phyloP scores from a whole-genome alignment of 2,329 filamentous ascomycete genomes.

The Myrmaecium sp. region DNA sequence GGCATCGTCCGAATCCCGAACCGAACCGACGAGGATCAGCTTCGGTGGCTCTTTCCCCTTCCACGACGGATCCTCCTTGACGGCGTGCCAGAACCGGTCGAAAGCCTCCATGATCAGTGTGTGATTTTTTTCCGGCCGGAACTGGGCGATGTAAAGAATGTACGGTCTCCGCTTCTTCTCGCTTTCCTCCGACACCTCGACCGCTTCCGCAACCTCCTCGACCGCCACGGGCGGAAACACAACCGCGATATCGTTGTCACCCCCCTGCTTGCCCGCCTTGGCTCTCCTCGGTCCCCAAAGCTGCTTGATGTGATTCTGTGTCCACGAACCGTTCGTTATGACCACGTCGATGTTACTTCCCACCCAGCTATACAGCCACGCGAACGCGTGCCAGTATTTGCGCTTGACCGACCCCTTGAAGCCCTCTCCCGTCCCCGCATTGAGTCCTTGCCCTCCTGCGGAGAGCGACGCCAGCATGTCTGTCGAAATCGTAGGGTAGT shows the following conservation, averaged over 20 bases:
- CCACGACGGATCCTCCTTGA: conserved; percentile 37
- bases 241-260: conserved; percentile 46
- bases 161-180: conserved; percentile 53
- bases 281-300: conserved; percentile 8
- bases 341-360: conserved; percentile 78
- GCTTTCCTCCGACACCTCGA: conserved; percentile 52
- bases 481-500: conserved; percentile 95
- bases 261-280: too few species aligned
- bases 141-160: conserved; percentile 89
- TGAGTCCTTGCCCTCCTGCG: conserved; percentile 47
- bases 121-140: conserved; percentile 95
- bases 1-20: conserved; percentile 68
- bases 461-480: conserved; percentile 78
- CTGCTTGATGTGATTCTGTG: conserved; percentile 51
- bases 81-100: too few species aligned
- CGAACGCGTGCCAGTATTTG: conserved; percentile 76
- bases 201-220: conserved; percentile 57
- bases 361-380: conserved; percentile 62
- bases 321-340: conserved; percentile 97
- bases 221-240: conserved; percentile 91
- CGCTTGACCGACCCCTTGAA: conserved; percentile 54
- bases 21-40: conserved; percentile 76
- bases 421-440: conserved; percentile 67
- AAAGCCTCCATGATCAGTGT: conserved; percentile 73
- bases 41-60: conserved; percentile 31